Conservation (phyloP, 2,329 filamentous ascomycete species). For the Grosmannia clavigera region DNA sequence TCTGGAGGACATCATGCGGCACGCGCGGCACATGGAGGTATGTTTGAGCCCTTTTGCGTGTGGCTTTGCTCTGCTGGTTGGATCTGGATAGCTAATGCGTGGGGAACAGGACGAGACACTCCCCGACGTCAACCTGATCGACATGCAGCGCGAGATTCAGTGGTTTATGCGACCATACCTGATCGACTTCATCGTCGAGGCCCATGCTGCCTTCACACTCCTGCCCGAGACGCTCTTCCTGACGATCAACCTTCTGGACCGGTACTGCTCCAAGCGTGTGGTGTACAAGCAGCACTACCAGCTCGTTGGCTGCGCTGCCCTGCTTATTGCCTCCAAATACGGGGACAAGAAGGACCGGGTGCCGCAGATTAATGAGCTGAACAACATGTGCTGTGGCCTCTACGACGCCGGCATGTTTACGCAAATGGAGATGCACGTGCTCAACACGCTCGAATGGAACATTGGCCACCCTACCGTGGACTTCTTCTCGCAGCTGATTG, state of each 20-base stretch:
- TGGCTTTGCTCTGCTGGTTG: neutral
- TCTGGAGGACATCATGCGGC: constrained; percentile 82
- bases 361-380: constrained; percentile 91
- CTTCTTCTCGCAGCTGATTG: constrained; percentile 78
- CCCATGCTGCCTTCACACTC: constrained; percentile 86
- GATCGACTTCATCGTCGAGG: constrained; percentile 95
- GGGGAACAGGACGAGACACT: constrained; percentile 61
- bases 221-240: constrained; percentile 92
- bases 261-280: constrained; percentile 94
- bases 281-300: constrained; percentile 99
- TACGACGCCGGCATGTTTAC: constrained; percentile 99
- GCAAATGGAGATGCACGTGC: constrained; percentile 99
- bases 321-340: constrained; percentile 96
- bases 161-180: constrained; percentile 99
- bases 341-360: constrained; percentile 97
- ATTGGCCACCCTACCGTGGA: constrained; percentile 95
- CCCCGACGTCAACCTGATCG: constrained; percentile 92
- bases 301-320: constrained; percentile 86
- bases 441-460: constrained; percentile 93
- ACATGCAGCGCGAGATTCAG: constrained; percentile 97
- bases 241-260: constrained; percentile 88
- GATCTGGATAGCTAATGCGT: neutral
- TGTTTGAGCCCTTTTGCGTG: constrained; percentile 12
- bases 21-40: constrained; percentile 93
- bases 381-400: constrained; percentile 97